These are phyloP conservation scores for Salix dunnii DNA, from an alignment of 345 rosid genomes.

Conservation along the genomic window DNA sequence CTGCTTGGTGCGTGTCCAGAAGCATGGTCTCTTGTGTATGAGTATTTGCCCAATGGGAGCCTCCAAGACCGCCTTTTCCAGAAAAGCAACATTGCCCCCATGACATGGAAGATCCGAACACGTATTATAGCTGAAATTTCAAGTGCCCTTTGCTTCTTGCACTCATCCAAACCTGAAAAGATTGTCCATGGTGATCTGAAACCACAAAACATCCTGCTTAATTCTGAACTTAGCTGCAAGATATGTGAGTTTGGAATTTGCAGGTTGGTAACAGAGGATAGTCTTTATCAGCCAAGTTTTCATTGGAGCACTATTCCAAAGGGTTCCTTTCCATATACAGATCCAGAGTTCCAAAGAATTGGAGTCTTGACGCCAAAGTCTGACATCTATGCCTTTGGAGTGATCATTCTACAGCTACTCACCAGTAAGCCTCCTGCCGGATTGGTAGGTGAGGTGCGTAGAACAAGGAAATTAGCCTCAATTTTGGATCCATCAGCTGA, in stretches of 20 bases:
- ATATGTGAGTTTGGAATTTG: constrained; percentile 65
- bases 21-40: constrained; percentile 61
- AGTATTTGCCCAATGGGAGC: constrained; percentile 67
- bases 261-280: constrained; percentile 49
- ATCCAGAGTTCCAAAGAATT: constrained; percentile 56
- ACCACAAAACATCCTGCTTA: constrained; percentile 62
- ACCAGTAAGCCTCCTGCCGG: constrained; percentile 56
- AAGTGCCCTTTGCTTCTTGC: constrained; percentile 70
- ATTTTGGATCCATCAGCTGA: constrained; percentile 64
- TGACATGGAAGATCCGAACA: constrained; percentile 54
- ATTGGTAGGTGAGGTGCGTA: constrained; percentile 48
- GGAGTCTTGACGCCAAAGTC: constrained; percentile 60
- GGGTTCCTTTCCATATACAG: constrained; percentile 55
- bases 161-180: constrained; percentile 66
- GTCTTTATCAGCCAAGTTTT: constrained; percentile 41
- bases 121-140: constrained; percentile 60
- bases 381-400: constrained; percentile 58
- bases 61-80: constrained; percentile 52
- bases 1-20: constrained; percentile 71
- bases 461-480: constrained; percentile 39
- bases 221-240: constrained; percentile 66
- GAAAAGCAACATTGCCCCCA: constrained; percentile 44
- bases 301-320: constrained; percentile 37
- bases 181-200: constrained; percentile 71
- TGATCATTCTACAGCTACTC: constrained; percentile 61